Percentiles rank a stretch among this genome's conserved stretches.
phyloP scores from a whole-genome alignment of 257 asterid genomes.

The Petrea volubilis region DNA sequence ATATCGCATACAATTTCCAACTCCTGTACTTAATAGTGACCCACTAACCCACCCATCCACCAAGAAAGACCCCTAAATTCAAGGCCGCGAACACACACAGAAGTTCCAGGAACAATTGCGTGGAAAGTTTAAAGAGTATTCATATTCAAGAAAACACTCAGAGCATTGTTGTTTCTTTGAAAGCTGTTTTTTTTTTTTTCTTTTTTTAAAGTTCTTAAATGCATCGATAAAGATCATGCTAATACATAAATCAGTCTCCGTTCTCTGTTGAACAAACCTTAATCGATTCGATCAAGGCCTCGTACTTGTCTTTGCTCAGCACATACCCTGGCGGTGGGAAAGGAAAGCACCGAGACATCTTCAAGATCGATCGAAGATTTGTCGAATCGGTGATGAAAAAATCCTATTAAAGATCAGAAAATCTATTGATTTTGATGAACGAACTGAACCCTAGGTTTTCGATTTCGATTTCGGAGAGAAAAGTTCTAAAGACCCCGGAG shows the following conservation, averaged over 20 bases:
- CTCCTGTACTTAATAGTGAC: not conserved
- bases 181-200: not conserved
- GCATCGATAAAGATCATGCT: constrained; percentile 31
- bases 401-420: too few species aligned
- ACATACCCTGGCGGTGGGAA: constrained; percentile 85
- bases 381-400: too few species aligned
- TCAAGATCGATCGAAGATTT: constrained; percentile 32
- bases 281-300: constrained; percentile 87
- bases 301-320: constrained; percentile 47
- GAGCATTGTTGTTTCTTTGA: not conserved
- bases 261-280: constrained; percentile 76
- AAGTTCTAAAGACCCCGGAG: too few species aligned
- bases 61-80: not conserved
- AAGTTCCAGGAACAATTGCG: not conserved
- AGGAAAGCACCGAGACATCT: constrained; percentile 90
- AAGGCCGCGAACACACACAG: constrained; percentile 6
- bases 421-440: too few species aligned
- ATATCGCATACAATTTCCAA: not conserved
- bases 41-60: too few species aligned
- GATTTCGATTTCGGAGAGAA: too few species aligned
- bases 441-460: too few species aligned
- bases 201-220: too few species aligned
- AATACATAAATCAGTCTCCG: constrained; percentile 42
- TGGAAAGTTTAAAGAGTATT: not conserved
- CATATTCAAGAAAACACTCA: not conserved